Conservation (phyloP, 495 filamentous ascomycete species). For the Neurospora tetrasperma region DNA sequence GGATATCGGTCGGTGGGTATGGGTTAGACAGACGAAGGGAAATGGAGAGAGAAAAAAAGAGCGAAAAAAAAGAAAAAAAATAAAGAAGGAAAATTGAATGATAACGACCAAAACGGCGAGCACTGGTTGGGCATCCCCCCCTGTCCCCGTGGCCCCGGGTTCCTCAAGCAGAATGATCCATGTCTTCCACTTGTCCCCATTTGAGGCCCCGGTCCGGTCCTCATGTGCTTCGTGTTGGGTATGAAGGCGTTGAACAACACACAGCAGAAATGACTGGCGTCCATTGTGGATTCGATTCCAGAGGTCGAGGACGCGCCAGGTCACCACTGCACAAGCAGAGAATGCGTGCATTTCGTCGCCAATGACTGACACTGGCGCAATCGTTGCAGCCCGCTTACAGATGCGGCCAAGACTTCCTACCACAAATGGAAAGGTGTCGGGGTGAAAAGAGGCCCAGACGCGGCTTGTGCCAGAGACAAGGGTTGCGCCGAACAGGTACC, state of each 20-base stretch:
- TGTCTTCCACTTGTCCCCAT: constrained; percentile 1
- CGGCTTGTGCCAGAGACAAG: neutral
- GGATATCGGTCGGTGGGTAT: neutral
- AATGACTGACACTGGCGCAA: neutral
- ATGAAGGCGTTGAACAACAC: neutral
- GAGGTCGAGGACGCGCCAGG: neutral
- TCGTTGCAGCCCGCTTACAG: neutral
- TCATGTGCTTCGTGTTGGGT: neutral
- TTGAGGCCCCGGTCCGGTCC: neutral
- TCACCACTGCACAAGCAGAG: neutral
- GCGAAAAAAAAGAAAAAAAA: neutral
- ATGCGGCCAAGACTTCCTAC: neutral
- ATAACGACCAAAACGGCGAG: neutral
- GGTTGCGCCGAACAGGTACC: neutral
- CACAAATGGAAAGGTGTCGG: neutral
- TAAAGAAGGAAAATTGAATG: neutral
- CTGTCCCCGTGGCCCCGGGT: neutral
- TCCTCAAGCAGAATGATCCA: neutral
- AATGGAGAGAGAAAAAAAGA: neutral
- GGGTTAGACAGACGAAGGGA: neutral
- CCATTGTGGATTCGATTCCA: neutral
- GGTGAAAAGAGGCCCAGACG: neutral
- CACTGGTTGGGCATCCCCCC: neutral
- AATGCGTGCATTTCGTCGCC: neutral
- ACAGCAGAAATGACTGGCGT: neutral